Evolutionary conservation across 2,329 filamentous ascomycete species (phyloP).

Genomic region (Pseudocercospora ulei): DNA sequence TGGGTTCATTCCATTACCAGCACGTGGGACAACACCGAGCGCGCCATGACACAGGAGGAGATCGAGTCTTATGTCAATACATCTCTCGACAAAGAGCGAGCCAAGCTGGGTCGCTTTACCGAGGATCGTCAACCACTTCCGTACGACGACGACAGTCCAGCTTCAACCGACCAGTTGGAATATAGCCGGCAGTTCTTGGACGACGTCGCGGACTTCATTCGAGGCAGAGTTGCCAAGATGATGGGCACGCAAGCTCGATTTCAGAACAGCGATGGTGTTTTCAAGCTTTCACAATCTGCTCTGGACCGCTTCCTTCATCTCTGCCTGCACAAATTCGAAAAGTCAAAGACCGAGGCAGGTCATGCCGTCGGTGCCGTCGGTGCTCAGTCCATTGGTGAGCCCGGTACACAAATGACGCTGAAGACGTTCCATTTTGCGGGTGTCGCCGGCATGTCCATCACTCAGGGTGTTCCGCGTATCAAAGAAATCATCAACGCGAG

Average conservation of each 20-base stretch:
- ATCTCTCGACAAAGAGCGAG: conserved; percentile 58
- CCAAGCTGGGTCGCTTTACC: conserved; percentile 44
- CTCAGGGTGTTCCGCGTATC: conserved; percentile 97
- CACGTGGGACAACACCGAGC: conserved; percentile 70
- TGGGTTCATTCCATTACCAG: conserved; percentile 68
- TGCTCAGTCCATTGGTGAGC: conserved; percentile 95
- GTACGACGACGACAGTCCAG: conserved; percentile 62
- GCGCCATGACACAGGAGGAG: conserved; percentile 62
- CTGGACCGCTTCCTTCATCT: conserved; percentile 66
- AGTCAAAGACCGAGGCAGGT: conserved; percentile 83
- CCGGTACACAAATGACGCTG: conserved; percentile 96
- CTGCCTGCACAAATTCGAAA: conserved; percentile 82
- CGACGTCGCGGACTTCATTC: conserved; percentile 63
- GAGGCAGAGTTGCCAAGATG: conserved; percentile 28
- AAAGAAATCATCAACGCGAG: conserved; percentile 99
- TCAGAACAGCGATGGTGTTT: conserved; percentile 50
- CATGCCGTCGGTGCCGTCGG: conserved; percentile 94
- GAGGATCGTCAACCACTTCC: conserved; percentile 41
- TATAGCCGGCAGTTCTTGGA: conserved; percentile 72
- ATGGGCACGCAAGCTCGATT: conserved; percentile 25
- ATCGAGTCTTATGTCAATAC: conserved; percentile 59
- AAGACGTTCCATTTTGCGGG: conserved; percentile 99
- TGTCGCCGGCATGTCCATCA: conserved; percentile 99
- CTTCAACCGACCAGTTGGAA: conserved; percentile 54
- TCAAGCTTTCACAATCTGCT: conserved; percentile 65